phyloP scores from a whole-genome alignment of 2,329 filamentous ascomycete species.

The Colletotrichum musae region DNA sequence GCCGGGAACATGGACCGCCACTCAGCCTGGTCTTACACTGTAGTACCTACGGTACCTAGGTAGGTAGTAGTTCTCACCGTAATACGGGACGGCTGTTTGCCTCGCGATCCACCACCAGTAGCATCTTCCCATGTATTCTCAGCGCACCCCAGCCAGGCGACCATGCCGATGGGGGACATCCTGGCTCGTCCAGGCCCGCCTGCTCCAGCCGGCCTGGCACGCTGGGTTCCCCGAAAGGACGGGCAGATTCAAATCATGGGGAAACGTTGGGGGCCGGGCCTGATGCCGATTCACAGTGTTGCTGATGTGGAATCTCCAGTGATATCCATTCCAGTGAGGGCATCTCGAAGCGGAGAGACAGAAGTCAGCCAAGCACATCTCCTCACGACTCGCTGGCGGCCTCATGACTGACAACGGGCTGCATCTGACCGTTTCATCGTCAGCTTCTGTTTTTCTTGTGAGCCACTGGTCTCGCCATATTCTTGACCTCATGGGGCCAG shows the following conservation, averaged over 20 bases:
- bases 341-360: neutral
- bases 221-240: neutral
- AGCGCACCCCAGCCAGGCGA: conserved; percentile 9
- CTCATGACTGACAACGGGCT: conserved; percentile 1
- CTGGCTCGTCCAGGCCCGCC: neutral
- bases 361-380: no score
- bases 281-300: no score
- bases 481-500: neutral
- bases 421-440: neutral
- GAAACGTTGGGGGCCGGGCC: no score
- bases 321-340: neutral
- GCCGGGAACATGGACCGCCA: neutral
- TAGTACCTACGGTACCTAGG: no score
- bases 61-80: neutral
- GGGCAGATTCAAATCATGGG: neutral
- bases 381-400: neutral
- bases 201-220: neutral
- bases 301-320: no score
- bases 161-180: conserved; percentile 22
- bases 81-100: neutral
- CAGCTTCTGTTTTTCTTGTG: no score
- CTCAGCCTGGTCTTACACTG: neutral
- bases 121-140: neutral
- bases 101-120: conserved; percentile 22
- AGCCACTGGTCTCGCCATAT: neutral